phyloP scores from a whole-genome alignment of 371 early-diverging fungal species.

The Actinomortierella ambigua region DNA sequence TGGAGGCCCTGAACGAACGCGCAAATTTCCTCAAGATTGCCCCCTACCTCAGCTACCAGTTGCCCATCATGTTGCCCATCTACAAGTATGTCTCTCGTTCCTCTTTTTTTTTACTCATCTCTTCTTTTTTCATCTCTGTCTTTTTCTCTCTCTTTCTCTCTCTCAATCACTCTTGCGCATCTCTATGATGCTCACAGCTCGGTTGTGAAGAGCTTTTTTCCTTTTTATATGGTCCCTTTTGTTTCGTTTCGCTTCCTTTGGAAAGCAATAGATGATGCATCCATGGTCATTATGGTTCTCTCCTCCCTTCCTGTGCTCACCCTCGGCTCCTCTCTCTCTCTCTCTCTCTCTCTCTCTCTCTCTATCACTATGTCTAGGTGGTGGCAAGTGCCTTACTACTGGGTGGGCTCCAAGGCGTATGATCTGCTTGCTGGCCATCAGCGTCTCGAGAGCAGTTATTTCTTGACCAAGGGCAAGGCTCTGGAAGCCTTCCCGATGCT shows the following conservation, averaged over 20 bases:
- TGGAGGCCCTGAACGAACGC: conserved; percentile 97
- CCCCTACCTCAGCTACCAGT: conserved; percentile 93
- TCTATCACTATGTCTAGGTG: conserved; percentile 60
- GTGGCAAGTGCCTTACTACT: conserved; percentile 98
- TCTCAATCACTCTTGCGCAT: too few species aligned
- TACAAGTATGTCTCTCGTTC: conserved; percentile 68
- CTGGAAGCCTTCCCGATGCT: conserved; percentile 96
- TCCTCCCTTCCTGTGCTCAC: not conserved
- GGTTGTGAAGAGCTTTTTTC: too few species aligned
- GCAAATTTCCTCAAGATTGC: conserved; percentile 94
- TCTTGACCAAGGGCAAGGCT: conserved; percentile 85
- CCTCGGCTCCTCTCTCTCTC: not conserved
- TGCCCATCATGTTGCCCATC: conserved; percentile 96
- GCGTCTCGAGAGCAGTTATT: conserved; percentile 88
- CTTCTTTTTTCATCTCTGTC: too few species aligned
- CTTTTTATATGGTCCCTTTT: too few species aligned
- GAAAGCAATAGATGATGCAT: not conserved
- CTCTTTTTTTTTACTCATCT: not conserved
- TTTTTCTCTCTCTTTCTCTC: too few species aligned
- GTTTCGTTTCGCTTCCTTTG: not conserved
- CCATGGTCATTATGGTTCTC: not conserved
- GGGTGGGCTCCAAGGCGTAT: conserved; percentile 95
- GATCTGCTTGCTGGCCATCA: conserved; percentile 94
- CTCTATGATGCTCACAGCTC: too few species aligned
- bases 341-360: not conserved